phyloP scores from a whole-genome alignment of 78 protist species.

The Chrysochromulina parva region DNA sequence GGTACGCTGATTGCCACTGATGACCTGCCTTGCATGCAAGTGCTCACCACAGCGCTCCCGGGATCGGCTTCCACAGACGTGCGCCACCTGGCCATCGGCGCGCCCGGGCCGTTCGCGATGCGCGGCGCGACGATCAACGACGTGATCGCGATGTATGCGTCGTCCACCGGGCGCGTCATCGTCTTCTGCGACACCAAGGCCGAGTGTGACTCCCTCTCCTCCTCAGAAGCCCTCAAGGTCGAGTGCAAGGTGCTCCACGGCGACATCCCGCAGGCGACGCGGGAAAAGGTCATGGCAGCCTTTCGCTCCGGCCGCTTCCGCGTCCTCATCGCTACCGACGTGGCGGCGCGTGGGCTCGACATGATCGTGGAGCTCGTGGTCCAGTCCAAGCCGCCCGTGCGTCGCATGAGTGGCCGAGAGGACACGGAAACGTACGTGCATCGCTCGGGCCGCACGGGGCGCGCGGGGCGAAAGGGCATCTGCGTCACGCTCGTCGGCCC shows the following conservation, averaged over 20 bases:
- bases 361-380: constrained; percentile 62
- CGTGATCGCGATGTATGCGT: constrained; percentile 3
- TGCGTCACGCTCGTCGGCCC: constrained; percentile 27
- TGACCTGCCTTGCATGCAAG: too few relatives aligned
- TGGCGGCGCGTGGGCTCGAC: constrained; percentile 71
- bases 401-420: too few relatives aligned
- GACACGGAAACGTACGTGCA: constrained; percentile 57
- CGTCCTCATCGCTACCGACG: constrained; percentile 60
- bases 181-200: constrained; percentile 62
- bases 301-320: constrained; percentile 52
- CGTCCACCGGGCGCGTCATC: constrained; percentile 22
- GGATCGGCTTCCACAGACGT: not conserved
- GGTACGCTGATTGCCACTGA: not conserved
- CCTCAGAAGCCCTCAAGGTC: constrained; percentile 16
- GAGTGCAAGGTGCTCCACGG: constrained; percentile 44
- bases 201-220: constrained; percentile 50
- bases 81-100: not conserved
- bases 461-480: constrained; percentile 48
- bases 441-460: constrained; percentile 63
- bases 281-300: constrained; percentile 55
- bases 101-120: not conserved
- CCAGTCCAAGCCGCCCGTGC: constrained; percentile 37
- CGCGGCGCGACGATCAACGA: constrained; percentile 14
- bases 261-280: constrained; percentile 37
- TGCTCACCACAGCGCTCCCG: too few relatives aligned